Conservation (phyloP, 1,139 yeast species). For the Protomyces lactucae-debilis region DNA sequence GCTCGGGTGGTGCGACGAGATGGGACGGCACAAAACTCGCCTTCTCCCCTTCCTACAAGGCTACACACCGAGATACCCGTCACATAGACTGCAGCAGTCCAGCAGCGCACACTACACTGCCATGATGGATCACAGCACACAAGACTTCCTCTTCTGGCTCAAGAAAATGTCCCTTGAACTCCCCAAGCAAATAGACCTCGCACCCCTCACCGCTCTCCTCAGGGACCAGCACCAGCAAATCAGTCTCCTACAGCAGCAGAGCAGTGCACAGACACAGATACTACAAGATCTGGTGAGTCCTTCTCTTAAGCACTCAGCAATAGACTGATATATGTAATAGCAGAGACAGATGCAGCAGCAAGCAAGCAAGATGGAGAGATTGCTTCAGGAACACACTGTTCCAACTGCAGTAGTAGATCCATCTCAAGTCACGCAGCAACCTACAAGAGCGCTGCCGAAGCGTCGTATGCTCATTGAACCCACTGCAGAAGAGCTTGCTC, state of each 20-base stretch:
- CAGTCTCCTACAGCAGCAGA: background rate
- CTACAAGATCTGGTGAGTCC: background rate
- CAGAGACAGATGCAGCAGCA: background rate
- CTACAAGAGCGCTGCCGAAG: background rate
- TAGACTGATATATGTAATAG: background rate
- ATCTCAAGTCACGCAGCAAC: background rate
- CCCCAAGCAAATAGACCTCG: slow-evolving; percentile 7
- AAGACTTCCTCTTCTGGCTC: slow-evolving; percentile 22
- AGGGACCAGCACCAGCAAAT: background rate
- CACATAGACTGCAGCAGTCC: too few relatives aligned
- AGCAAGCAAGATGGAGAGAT: background rate
- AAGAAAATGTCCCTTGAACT: slow-evolving; percentile 14
- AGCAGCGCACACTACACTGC: too few relatives aligned
- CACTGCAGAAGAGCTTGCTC: background rate
- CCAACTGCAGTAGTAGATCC: background rate
- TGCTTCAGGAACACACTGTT: background rate
- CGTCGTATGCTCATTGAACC: background rate
- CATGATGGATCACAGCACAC: slow-evolving; percentile 6
- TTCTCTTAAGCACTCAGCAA: background rate
- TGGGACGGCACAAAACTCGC: too few relatives aligned
- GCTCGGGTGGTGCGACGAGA: too few relatives aligned
- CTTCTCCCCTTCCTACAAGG: too few relatives aligned
- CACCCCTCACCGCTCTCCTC: background rate
- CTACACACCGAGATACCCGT: too few relatives aligned
- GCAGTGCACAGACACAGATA: background rate